Evolutionary conservation across 192 early-diverging fungal species (phyloP).

Genomic region (Coemansia reversa): DNA sequence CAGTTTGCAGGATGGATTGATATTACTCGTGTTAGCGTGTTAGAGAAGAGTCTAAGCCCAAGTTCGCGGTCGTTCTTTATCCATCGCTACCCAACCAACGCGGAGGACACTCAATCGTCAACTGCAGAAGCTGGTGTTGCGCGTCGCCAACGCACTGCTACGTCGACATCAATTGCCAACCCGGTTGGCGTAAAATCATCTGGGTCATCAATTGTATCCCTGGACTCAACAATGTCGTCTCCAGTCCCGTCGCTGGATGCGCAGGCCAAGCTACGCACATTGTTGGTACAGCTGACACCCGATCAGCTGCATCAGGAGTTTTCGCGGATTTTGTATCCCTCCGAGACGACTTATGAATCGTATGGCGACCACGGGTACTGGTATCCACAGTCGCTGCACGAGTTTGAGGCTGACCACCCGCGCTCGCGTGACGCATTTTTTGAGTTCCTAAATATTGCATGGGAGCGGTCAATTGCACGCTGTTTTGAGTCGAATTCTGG

Average conservation of each 20-base stretch:
- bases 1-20: constrained; percentile 52
- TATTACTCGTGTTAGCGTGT: constrained; percentile 39
- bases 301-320: constrained; percentile 45
- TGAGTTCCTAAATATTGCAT: constrained; percentile 51
- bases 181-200: constrained; percentile 23
- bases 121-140: background rate
- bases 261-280: constrained; percentile 3
- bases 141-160: constrained; percentile 25
- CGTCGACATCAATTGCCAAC: constrained; percentile 12
- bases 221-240: constrained; percentile 30
- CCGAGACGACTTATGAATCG: constrained; percentile 46
- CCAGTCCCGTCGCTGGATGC: constrained; percentile 13
- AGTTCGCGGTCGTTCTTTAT: constrained; percentile 46
- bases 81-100: constrained; percentile 27
- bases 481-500: constrained; percentile 34
- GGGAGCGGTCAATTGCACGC: constrained; percentile 46
- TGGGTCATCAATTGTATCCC: constrained; percentile 43
- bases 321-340: constrained; percentile 47
- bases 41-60: constrained; percentile 44
- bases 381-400: constrained; percentile 54
- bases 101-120: constrained; percentile 14
- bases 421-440: constrained; percentile 44
- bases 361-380: constrained; percentile 54
- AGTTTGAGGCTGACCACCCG: constrained; percentile 49
- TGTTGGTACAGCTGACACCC: background rate